Conservation (phyloP, 2,329 filamentous ascomycete genomes). For the Lecanicillium sp. region DNA sequence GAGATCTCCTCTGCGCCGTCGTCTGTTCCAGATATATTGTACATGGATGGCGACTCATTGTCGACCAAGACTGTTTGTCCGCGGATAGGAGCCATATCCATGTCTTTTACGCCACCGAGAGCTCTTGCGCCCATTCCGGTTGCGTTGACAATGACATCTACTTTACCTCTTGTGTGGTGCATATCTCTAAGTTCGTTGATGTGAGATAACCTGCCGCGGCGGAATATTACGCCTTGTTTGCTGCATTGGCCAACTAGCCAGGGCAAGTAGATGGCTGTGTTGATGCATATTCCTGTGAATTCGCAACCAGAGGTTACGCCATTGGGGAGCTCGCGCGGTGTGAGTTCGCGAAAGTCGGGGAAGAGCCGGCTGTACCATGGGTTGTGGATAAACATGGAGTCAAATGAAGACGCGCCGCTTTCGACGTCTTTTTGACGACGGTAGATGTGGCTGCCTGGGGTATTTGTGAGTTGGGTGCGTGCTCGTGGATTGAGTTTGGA, state of each 20-base stretch:
- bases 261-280: constrained; percentile 77
- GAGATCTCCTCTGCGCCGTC: constrained; percentile 63
- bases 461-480: too few relatives aligned
- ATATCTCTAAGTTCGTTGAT: constrained; percentile 55
- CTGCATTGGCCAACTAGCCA: constrained; percentile 78
- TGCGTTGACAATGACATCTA: constrained; percentile 72
- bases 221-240: constrained; percentile 59
- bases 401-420: constrained; percentile 42
- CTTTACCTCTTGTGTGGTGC: constrained; percentile 42
- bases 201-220: constrained; percentile 55
- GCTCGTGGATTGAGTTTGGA: too few relatives aligned
- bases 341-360: constrained; percentile 59
- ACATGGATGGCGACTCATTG: constrained; percentile 67
- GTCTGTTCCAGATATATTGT: constrained; percentile 61
- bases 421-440: constrained; percentile 56
- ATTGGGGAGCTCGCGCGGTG: constrained; percentile 46
- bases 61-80: constrained; percentile 83
- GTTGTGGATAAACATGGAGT: constrained; percentile 54
- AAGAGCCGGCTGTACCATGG: constrained; percentile 69
- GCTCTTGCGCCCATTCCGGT: constrained; percentile 68
- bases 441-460: constrained; percentile 38
- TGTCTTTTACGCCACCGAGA: constrained; percentile 75
- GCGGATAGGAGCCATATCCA: constrained; percentile 62
- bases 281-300: constrained; percentile 86
- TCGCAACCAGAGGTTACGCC: constrained; percentile 65